Percentiles rank a stretch among this genome's conserved stretches.
phyloP scores from a whole-genome alignment of 768 basidiomycete genomes.

The Tricholoma matsutake region DNA sequence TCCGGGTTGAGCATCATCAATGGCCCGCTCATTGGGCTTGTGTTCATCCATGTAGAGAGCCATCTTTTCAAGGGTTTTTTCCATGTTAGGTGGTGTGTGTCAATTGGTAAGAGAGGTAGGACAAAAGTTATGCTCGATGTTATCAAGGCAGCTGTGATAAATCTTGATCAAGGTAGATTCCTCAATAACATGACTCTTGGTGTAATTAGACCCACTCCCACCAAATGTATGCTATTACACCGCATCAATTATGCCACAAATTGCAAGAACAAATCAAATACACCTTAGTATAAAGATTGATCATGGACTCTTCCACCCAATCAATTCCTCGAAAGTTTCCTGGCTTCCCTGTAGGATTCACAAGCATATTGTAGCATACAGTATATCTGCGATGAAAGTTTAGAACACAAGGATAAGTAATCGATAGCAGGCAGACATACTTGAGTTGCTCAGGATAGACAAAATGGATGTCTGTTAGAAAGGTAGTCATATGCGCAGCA shows the following conservation, averaged over 20 bases:
- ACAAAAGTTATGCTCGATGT: constrained; percentile 22
- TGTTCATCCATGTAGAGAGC: constrained; percentile 8
- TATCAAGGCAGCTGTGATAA: constrained; percentile 20
- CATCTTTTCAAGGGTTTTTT: constrained; percentile 16
- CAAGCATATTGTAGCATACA: constrained; percentile 24
- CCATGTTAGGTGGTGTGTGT: constrained; percentile 26
- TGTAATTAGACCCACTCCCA: constrained; percentile 31
- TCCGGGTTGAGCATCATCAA: too few species aligned
- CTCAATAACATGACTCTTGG: constrained; percentile 23
- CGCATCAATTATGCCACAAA: not conserved
- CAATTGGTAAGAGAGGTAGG: constrained; percentile 17
- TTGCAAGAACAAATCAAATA: not conserved
- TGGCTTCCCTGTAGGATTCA: constrained; percentile 32
- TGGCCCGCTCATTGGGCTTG: constrained; percentile 9
- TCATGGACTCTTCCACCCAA: constrained; percentile 34
- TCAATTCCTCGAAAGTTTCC: constrained; percentile 31
- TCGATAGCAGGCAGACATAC: not conserved
- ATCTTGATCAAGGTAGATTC: constrained; percentile 32
- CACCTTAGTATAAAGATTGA: constrained; percentile 41
- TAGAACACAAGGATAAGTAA: not conserved
- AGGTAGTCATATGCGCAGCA: constrained; percentile 8
- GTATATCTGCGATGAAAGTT: constrained; percentile 10
- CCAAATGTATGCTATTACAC: constrained; percentile 25
- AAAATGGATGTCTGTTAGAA: constrained; percentile 5
- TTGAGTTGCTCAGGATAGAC: constrained; percentile 3